Evolutionary conservation across 768 basidiomycete species (phyloP).

Genomic region (Leccinum broughii): DNA sequence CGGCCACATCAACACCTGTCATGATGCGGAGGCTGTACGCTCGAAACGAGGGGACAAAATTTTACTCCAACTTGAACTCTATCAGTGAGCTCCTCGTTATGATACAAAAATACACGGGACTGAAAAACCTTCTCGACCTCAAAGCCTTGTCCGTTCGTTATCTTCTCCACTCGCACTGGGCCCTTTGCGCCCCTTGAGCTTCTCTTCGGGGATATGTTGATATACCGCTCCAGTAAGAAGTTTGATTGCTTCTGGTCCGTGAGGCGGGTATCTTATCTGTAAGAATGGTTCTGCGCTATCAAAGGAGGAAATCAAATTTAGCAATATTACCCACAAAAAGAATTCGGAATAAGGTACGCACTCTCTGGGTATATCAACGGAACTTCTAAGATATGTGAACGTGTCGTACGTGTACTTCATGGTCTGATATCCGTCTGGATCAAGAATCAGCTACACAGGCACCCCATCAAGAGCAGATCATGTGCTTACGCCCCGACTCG

Average conservation of each 20-base stretch:
- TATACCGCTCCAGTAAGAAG: constrained; percentile 9
- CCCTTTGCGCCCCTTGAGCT: constrained; percentile 1
- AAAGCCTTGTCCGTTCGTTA: not conserved
- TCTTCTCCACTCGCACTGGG: not conserved
- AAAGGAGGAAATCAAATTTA: constrained; percentile 2
- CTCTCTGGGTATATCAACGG: constrained; percentile 60
- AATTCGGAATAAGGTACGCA: constrained; percentile 23
- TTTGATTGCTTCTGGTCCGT: constrained; percentile 19
- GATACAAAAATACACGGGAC: not conserved
- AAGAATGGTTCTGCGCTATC: constrained; percentile 26
- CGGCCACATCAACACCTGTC: too few relatives aligned
- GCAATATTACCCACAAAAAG: not conserved
- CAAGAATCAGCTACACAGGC: constrained; percentile 1
- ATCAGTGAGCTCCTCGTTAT: not conserved
- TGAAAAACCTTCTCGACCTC: not conserved
- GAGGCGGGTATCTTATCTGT: constrained; percentile 26
- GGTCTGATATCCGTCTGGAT: constrained; percentile 53
- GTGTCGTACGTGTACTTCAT: constrained; percentile 55
- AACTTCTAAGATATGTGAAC: constrained; percentile 51
- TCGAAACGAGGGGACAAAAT: not conserved
- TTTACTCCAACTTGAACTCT: not conserved
- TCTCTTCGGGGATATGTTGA: constrained; percentile 19
- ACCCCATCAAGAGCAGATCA: not conserved
- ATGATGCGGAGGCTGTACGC: too few relatives aligned
- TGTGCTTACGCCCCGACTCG: constrained; percentile 60